These are phyloP conservation scores for Verticillium klebahnii DNA, from an alignment of 2,329 filamentous ascomycete species.

Conservation along the genomic window DNA sequence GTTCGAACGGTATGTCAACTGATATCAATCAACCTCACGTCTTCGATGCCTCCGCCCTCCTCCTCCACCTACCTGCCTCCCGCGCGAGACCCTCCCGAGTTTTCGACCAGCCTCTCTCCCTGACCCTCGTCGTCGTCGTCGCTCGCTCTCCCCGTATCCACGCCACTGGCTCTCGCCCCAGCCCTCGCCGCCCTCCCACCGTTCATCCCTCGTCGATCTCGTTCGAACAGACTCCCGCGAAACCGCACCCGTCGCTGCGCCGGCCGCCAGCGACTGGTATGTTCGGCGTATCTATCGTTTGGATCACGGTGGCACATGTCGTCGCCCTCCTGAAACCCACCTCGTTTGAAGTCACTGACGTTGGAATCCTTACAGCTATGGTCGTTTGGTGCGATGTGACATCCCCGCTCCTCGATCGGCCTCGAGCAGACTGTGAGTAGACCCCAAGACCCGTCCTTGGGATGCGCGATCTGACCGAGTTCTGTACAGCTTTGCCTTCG, in stretches of 20 bases:
- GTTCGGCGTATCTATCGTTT: neutral
- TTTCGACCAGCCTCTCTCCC: constrained; percentile 25
- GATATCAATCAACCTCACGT: constrained; percentile 24
- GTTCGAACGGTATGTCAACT: constrained; percentile 98
- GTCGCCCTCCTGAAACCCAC: neutral
- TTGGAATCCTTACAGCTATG: constrained; percentile 61
- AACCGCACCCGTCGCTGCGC: constrained; percentile 18
- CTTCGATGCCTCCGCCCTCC: constrained; percentile 24
- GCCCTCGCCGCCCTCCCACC: constrained; percentile 25
- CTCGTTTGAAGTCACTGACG: neutral
- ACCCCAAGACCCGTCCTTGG: neutral
- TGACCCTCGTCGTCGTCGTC: constrained; percentile 14
- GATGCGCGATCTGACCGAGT: neutral
- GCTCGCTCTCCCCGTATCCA: constrained; percentile 24
- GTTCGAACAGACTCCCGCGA: constrained; percentile 8
- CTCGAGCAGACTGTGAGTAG: constrained; percentile 83
- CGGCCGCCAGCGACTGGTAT: constrained; percentile 5
- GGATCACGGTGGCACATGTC: neutral
- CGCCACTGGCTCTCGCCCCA: constrained; percentile 27
- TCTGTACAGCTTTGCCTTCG: constrained; percentile 76
- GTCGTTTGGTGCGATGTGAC: constrained; percentile 94
- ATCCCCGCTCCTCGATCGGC: constrained; percentile 95
- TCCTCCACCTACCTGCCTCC: constrained; percentile 21
- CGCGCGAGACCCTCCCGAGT: constrained; percentile 20
- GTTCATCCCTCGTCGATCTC: constrained; percentile 21